A percentile compares a stretch with the other conserved stretches of the same genome.
phyloP scores from a whole-genome alignment of 129 eudicot species.

The Helichrysum umbraculigerum region DNA sequence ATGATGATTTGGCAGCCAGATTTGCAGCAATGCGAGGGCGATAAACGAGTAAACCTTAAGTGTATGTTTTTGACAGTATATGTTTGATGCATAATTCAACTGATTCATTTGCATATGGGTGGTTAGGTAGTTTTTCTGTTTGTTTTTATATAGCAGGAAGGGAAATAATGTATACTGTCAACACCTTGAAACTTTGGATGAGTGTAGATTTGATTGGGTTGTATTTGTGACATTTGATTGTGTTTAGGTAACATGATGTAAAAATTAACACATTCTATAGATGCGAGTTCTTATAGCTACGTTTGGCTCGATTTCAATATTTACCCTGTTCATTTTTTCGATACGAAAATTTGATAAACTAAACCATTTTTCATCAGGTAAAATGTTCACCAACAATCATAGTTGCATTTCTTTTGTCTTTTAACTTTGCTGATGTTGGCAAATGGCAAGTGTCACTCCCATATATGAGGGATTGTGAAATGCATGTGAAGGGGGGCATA shows the following conservation, averaged over 20 bases:
- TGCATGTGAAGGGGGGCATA: not conserved
- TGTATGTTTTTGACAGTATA: not conserved
- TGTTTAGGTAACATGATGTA: not conserved
- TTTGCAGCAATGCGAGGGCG: constrained; percentile 54
- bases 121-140: not conserved
- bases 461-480: no score
- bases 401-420: not conserved
- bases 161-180: not conserved
- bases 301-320: not conserved
- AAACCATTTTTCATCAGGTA: not conserved
- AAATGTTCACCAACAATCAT: not conserved
- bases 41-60: not conserved
- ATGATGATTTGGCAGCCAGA: constrained; percentile 91
- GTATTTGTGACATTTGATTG: not conserved
- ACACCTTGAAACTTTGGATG: not conserved
- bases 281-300: not conserved
- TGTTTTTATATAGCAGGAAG: not conserved
- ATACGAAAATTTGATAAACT: no score
- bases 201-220: not conserved
- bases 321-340: not conserved
- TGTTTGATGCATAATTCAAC: not conserved
- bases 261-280: no score
- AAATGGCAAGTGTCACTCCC: not conserved
- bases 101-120: not conserved
- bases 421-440: not conserved